A percentile compares a stretch with the other conserved stretches of the same genome.
Conservation (phyloP, 257 asterid genomes). For the Solanum lycopersicoides region DNA sequence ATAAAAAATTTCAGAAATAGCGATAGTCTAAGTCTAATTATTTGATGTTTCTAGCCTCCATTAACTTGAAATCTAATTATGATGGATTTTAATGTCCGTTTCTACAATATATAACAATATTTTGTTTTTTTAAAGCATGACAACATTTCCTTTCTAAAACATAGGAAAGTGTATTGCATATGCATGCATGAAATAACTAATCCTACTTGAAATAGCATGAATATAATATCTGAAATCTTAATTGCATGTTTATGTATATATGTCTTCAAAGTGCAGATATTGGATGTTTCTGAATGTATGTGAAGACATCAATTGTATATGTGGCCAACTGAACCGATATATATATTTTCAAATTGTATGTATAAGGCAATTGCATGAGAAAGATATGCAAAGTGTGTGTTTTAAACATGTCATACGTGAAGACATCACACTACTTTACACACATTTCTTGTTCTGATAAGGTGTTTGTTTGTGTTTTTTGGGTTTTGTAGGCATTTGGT, state of each 20-base stretch:
- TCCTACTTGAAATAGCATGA: no score
- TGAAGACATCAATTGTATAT: neutral
- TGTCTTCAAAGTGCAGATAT: neutral
- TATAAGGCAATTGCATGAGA: neutral
- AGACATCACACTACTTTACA: no score
- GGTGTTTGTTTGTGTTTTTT: neutral
- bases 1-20: no score
- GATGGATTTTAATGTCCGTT: no score
- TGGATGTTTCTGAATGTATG: neutral
- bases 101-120: no score
- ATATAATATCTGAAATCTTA: no score
- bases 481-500: constrained; percentile 63
- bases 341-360: no score
- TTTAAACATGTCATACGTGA: no score
- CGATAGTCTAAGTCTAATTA: no score
- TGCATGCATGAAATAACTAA: neutral
- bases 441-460: no score
- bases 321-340: neutral
- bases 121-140: no score
- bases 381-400: neutral
- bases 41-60: neutral
- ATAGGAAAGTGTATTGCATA: neutral
- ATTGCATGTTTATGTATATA: neutral
- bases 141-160: no score
- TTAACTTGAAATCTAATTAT: neutral